These are phyloP conservation scores for Annulohypoxylon bovei DNA, from an alignment of 495 filamentous ascomycete genomes.

Conservation along the genomic window DNA sequence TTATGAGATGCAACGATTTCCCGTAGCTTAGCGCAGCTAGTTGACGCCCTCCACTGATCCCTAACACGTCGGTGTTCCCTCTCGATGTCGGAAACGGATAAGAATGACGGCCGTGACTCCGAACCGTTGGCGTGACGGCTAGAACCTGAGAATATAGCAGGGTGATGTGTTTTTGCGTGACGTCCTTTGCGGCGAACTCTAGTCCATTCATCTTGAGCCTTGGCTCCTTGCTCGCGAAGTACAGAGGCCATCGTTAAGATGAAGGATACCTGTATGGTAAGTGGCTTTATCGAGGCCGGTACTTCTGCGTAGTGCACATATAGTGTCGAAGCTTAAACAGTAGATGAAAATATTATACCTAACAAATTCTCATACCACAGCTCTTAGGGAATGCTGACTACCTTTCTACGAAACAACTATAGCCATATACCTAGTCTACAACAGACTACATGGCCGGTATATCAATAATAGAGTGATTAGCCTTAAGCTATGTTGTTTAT, in stretches of 20 bases:
- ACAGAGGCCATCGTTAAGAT: not conserved
- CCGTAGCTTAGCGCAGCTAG: constrained; percentile 23
- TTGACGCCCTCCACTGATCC: constrained; percentile 35
- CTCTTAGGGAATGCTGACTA: too few species aligned
- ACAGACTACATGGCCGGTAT: too few species aligned
- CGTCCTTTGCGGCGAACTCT: constrained; percentile 35
- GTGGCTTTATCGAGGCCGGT: not conserved
- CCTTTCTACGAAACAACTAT: too few species aligned
- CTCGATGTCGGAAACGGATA: constrained; percentile 36
- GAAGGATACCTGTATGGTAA: not conserved
- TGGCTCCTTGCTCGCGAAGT: not conserved
- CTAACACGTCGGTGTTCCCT: constrained; percentile 33
- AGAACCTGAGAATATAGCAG: not conserved
- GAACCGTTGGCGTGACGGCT: too few species aligned
- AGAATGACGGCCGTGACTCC: constrained; percentile 6
- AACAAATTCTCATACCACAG: too few species aligned
- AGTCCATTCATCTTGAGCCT: constrained; percentile 25
- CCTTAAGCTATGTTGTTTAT: too few species aligned
- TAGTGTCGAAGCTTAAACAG: not conserved
- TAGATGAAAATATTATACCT: too few species aligned
- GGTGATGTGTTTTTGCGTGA: not conserved
- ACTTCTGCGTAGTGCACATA: not conserved
- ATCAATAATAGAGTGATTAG: too few species aligned
- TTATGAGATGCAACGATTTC: constrained; percentile 26
- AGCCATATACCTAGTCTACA: too few species aligned